These are phyloP conservation scores for Teunomyces barrocoloradensis DNA, from an alignment of 805 yeast genomes.

Conservation along the genomic window DNA sequence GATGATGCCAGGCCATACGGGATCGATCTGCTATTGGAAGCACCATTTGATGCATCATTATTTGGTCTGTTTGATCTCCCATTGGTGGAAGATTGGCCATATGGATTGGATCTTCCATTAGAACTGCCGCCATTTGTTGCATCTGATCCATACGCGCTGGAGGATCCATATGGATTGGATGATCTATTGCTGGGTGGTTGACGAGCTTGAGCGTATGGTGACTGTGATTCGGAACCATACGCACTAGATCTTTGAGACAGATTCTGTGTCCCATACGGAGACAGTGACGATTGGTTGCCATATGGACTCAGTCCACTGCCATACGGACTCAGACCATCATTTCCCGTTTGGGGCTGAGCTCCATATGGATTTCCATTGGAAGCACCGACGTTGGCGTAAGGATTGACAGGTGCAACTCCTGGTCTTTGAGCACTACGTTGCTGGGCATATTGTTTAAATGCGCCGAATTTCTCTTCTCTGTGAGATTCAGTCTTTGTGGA, in stretches of 20 bases:
- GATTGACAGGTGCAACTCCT: slow-evolving; percentile 41
- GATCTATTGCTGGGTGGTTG: not conserved
- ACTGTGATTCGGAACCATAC: not conserved
- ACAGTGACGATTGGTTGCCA: not conserved
- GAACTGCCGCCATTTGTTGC: not conserved
- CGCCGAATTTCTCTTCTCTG: slow-evolving; percentile 49
- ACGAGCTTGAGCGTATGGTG: not conserved
- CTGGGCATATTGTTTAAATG: slow-evolving; percentile 48
- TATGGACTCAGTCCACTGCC: slow-evolving; percentile 7
- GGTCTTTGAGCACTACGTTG: slow-evolving; percentile 35
- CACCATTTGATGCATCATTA: not conserved
- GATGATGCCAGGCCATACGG: not conserved
- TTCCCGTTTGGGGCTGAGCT: slow-evolving; percentile 4
- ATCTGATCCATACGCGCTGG: not conserved
- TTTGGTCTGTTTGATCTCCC: not conserved
- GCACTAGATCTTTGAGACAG: not conserved
- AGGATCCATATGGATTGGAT: not conserved
- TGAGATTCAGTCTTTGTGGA: slow-evolving; percentile 30
- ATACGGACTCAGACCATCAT: slow-evolving; percentile 6
- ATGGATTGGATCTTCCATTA: not conserved
- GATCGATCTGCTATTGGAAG: not conserved
- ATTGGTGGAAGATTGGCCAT: not conserved
- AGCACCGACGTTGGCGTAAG: slow-evolving; percentile 32
- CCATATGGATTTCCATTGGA: slow-evolving; percentile 6
- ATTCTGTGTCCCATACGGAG: not conserved